Evolutionary conservation across 495 filamentous ascomycete genomes (phyloP), one percentile per base, ranked within the genome.

Genomic region (Aspergillus panamensis): DNA sequence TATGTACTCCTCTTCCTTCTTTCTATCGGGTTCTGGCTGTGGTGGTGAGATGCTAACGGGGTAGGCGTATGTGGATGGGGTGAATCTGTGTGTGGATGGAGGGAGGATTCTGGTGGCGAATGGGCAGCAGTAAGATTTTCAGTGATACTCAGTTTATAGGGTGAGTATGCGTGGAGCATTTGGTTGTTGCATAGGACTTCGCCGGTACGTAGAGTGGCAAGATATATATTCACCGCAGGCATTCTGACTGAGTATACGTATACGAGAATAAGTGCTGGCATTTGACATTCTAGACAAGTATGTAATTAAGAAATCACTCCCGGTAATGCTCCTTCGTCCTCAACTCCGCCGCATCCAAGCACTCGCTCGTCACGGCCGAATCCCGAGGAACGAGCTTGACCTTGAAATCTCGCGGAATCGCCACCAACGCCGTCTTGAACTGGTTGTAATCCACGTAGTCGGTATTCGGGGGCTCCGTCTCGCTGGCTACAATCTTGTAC

Each of bases 391-490:
- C 64, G n/a, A 84, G 62, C 58, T 64, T 73, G 0, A 83, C 74
- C 48, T 79, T 79, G 60, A 83, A 84, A 44, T 79, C 70, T 39
- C 74, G 63, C 3, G 81, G 81, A 57, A 82, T 83, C 3, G 81
- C 80, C 8, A 82, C 80, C 19, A 83, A 55, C 0, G 81, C 80
- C 1, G 73, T 77, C 63, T 82, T 82, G 57, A 82, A 75, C 55
- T 74, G 70, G 54, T 84, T 84, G 48, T 83, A 84, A 20, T 84
- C 81, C 13, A 81, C 73, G 58, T 83, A 82, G 59, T 84, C 80
- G 1, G 79, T 82, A 52, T 81, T 82, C 1, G 80, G 80, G 1
- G 80, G 79, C 7, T 70, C 59, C 0, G 58, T 57, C 51, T 80
- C 70, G 48, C 74, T 79, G 0, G 80, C 80, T 8, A 79, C 75